Percentiles rank a stretch among this genome's conserved stretches.
Evolutionary conservation across 371 early-diverging fungal species (phyloP).

Genomic region (Haplosporangium sp.): DNA sequence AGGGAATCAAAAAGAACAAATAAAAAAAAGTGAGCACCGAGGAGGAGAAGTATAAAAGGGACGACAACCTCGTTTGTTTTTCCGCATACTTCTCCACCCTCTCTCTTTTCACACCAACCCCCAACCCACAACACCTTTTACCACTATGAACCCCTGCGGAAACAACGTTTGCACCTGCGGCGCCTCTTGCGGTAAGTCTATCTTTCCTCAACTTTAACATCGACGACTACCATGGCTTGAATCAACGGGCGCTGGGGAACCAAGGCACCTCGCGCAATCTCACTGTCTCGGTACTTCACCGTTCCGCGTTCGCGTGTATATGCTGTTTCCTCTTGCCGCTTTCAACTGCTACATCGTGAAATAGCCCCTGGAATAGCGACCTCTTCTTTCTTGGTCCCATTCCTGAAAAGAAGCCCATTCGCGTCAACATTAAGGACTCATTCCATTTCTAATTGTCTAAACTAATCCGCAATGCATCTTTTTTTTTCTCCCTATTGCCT

Average conservation of each 20-base stretch:
- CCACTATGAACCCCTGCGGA: constrained; percentile 53
- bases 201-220: not conserved
- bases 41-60: too few relatives aligned
- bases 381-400: too few relatives aligned
- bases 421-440: not conserved
- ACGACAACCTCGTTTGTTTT: constrained; percentile 5
- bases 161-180: constrained; percentile 53
- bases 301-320: too few relatives aligned
- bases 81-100: not conserved
- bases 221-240: too few relatives aligned
- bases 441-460: not conserved
- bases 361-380: too few relatives aligned
- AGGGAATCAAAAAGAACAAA: too few relatives aligned
- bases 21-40: too few relatives aligned
- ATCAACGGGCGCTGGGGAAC: too few relatives aligned
- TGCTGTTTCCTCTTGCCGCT: too few relatives aligned
- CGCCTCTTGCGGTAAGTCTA: constrained; percentile 39
- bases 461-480: not conserved
- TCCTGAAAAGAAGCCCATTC: not conserved
- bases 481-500: not conserved
- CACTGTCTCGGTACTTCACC: not conserved
- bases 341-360: too few relatives aligned
- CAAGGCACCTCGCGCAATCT: not conserved
- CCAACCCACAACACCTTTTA: not conserved
- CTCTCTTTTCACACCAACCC: not conserved